These are phyloP conservation scores for Geotrichum klebahnii DNA, from an alignment of 1,139 yeast genomes.

Conservation along the genomic window DNA sequence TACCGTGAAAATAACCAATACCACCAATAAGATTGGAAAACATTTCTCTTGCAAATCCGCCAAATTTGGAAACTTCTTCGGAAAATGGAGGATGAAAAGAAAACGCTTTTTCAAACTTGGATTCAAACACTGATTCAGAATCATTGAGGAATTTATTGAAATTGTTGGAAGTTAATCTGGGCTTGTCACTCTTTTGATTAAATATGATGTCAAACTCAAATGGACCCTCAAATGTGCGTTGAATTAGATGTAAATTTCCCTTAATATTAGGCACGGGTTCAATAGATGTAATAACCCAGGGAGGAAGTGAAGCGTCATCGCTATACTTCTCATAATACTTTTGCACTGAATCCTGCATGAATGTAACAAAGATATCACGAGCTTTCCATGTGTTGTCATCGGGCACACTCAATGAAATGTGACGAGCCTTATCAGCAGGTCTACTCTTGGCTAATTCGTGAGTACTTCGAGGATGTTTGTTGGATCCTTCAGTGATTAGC, in stretches of 20 bases:
- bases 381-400: conserved; percentile 76
- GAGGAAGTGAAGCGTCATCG: conserved; percentile 38
- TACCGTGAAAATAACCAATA: conserved; percentile 84
- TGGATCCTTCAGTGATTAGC: conserved; percentile 34
- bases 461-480: conserved; percentile 32
- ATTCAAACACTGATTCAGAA: conserved; percentile 46
- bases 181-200: conserved; percentile 45
- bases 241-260: conserved; percentile 78
- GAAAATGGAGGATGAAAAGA: conserved; percentile 55
- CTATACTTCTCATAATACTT: conserved; percentile 43
- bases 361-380: conserved; percentile 64
- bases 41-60: conserved; percentile 67
- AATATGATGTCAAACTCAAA: conserved; percentile 72
- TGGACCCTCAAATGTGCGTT: conserved; percentile 67
- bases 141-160: conserved; percentile 43
- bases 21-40: conserved; percentile 87
- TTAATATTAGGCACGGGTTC: conserved; percentile 58
- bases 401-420: conserved; percentile 69
- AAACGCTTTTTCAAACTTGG: conserved; percentile 55
- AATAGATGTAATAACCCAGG: conserved; percentile 46
- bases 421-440: conserved; percentile 50
- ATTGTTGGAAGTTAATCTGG: conserved; percentile 30
- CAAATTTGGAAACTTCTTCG: conserved; percentile 41
- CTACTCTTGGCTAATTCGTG: conserved; percentile 35
- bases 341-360: conserved; percentile 64